Conservation (phyloP, 73 alveolate genomes). For the Loxodes magnus region DNA sequence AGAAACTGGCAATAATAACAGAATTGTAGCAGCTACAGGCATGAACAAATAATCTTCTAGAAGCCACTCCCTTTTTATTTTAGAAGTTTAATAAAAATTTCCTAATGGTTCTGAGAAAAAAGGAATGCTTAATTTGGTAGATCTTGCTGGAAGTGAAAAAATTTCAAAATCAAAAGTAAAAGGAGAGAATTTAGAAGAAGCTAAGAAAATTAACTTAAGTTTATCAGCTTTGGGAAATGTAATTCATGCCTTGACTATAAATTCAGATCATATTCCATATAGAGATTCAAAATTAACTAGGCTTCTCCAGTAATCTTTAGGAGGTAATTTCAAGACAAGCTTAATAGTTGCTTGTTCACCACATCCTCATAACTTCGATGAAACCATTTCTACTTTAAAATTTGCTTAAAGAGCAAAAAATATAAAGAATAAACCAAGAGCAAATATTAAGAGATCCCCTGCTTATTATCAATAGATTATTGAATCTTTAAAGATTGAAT, state of each 20-base stretch:
- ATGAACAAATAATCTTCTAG: slow-evolving; percentile 28
- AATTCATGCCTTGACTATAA: slow-evolving; percentile 46
- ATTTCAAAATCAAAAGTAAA: slow-evolving; percentile 73
- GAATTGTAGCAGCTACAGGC: slow-evolving; percentile 30
- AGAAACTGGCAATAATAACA: slow-evolving; percentile 17
- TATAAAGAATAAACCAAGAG: slow-evolving; percentile 39
- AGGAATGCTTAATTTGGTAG: slow-evolving; percentile 74
- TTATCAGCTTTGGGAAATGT: slow-evolving; percentile 77
- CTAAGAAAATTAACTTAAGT: slow-evolving; percentile 76
- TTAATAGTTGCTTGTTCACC: slow-evolving; percentile 64
- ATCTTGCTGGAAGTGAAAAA: slow-evolving; percentile 93
- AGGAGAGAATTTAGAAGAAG: slow-evolving; percentile 77
- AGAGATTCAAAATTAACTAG: slow-evolving; percentile 83
- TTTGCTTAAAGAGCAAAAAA: slow-evolving; percentile 47
- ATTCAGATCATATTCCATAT: slow-evolving; percentile 55
- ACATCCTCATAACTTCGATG: slow-evolving; percentile 54
- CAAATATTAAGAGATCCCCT: too few species aligned
- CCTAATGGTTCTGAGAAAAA: slow-evolving; percentile 28
- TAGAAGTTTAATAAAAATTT: slow-evolving; percentile 15
- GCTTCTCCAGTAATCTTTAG: slow-evolving; percentile 63
- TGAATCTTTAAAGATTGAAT: too few species aligned
- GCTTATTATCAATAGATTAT: too few species aligned
- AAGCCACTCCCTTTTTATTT: slow-evolving; percentile 29
- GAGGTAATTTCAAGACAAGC: slow-evolving; percentile 72
- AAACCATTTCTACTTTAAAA: slow-evolving; percentile 43